Conservation (phyloP, 805 yeast genomes). For the Candida dendrica region DNA sequence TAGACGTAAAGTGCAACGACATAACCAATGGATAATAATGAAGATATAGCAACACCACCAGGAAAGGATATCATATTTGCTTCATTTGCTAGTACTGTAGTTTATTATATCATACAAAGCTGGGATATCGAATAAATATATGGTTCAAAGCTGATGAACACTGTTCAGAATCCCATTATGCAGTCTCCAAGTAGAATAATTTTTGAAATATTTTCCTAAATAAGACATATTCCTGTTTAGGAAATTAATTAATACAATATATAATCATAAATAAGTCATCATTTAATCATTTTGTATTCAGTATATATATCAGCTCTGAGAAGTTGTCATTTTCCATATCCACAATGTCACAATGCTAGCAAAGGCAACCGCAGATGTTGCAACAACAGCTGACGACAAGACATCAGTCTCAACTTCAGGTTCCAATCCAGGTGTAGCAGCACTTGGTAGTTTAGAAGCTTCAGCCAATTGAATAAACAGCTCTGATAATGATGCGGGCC, state of each 20-base stretch:
- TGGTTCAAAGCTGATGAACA: too few species aligned
- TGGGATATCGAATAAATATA: too few species aligned
- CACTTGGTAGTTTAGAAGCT: conserved; percentile 73
- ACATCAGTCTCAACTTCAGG: conserved; percentile 48
- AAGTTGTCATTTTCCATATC: conserved; percentile 40
- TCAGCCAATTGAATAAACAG: conserved; percentile 81
- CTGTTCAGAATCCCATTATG: too few species aligned
- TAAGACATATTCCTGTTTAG: too few species aligned
- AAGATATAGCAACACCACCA: conserved; percentile 14
- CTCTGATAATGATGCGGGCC: conserved; percentile 85
- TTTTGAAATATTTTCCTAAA: too few species aligned
- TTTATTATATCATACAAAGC: too few species aligned
- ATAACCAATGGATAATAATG: conserved; percentile 35
- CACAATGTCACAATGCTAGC: conserved; percentile 58
- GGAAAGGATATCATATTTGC: neutral
- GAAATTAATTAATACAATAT: too few species aligned
- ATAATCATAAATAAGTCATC: too few species aligned
- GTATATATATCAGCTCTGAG: neutral
- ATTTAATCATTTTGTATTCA: too few species aligned
- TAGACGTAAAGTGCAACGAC: conserved; percentile 34
- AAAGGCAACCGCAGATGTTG: conserved; percentile 65
- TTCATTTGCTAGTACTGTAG: too few species aligned
- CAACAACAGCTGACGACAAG: conserved; percentile 47
- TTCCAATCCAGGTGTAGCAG: conserved; percentile 71
- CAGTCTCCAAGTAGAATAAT: too few species aligned